Conservation (phyloP, 2,329 filamentous ascomycete genomes). For the Fusarium luffae region DNA sequence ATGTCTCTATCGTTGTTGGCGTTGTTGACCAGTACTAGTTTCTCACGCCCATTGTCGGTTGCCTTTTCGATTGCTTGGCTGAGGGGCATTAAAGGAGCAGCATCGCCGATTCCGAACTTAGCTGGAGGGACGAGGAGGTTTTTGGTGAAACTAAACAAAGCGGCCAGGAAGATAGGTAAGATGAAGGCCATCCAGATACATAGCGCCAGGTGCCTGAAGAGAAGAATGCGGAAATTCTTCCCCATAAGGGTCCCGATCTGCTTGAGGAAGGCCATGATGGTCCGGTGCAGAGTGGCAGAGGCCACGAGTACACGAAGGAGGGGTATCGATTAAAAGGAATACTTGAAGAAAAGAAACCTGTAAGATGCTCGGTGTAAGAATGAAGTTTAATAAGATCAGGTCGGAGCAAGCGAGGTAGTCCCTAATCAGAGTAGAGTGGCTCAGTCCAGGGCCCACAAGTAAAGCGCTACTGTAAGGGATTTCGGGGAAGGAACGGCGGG, state of each 20-base stretch:
- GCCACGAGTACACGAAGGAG: slow-evolving; percentile 7
- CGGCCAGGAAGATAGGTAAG: slow-evolving; percentile 67
- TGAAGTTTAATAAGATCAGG: background rate
- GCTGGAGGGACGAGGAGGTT: slow-evolving; percentile 86
- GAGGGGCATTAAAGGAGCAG: slow-evolving; percentile 71
- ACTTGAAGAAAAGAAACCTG: background rate
- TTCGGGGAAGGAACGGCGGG: slow-evolving; percentile 4
- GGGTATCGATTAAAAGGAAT: slow-evolving; percentile 1
- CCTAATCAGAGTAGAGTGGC: slow-evolving; percentile 2
- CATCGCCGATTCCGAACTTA: slow-evolving; percentile 75
- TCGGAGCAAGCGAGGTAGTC: background rate
- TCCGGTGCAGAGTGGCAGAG: slow-evolving; percentile 8
- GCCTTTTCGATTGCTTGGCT: slow-evolving; percentile 70
- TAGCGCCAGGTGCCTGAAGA: slow-evolving; percentile 63
- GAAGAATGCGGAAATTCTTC: slow-evolving; percentile 71
- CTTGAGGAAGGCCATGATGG: slow-evolving; percentile 62
- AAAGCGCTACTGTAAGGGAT: background rate
- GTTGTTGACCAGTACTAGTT: slow-evolving; percentile 82
- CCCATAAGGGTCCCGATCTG: slow-evolving; percentile 70
- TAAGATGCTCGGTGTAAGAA: background rate
- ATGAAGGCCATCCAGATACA: slow-evolving; percentile 68
- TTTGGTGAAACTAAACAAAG: slow-evolving; percentile 76
- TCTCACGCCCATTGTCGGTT: slow-evolving; percentile 67
- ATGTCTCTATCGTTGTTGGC: slow-evolving; percentile 76
- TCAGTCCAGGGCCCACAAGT: background rate